Evolutionary conservation across 202 grass and related monocot genomes (phyloP), one percentile per base, ranked within the genome.

Genomic region (Cymbopogon flexuosus): DNA sequence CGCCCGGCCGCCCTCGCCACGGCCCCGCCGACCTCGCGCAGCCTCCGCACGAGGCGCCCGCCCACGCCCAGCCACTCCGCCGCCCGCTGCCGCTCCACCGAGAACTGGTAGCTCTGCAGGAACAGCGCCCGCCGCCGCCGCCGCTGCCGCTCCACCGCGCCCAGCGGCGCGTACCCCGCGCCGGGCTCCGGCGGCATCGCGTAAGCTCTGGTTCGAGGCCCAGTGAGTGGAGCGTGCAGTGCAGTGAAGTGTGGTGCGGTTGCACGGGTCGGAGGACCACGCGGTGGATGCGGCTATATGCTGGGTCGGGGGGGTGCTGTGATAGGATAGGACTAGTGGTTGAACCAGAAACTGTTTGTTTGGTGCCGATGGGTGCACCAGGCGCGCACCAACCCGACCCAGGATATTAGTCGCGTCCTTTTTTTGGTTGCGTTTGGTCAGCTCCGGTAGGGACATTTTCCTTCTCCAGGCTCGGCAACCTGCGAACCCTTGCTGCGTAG

Each of bases 51-150:
- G 46, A 86, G 63, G 11, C 43, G 71, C 65, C 18, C 84, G 24
- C 52, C 57, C 19, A 79, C 33, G 65, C 65, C 62, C 30, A 56
- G 52, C 52, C 52, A 21, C 7, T 56, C 10, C 16, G 45, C 1
- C 18, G 51, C 18, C 6, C 5, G 47, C 14, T 0, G 47, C 15
- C 6, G 52, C 52, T 1, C 42, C 9, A 58, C 60, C 49, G 75
- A 78, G 18, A 92, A 65, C 73, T 58, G 87, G 87, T 92, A 92
- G 72, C 81, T 92, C 72, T 65, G 90, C 78, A 93, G 57, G 73
- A 87, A 93, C 62, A 73, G 18, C 49, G 84, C 81, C 45, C 87
- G 61, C 58, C 84, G 61, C 63, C 84, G 70, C 68, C 31, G 66
- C 76, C 84, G 73, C 56, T 71, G 3, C 2, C 0, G n/a, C n/a